Conservation (phyloP, 352 stramenopile species). For the Phytophthora pisi region DNA sequence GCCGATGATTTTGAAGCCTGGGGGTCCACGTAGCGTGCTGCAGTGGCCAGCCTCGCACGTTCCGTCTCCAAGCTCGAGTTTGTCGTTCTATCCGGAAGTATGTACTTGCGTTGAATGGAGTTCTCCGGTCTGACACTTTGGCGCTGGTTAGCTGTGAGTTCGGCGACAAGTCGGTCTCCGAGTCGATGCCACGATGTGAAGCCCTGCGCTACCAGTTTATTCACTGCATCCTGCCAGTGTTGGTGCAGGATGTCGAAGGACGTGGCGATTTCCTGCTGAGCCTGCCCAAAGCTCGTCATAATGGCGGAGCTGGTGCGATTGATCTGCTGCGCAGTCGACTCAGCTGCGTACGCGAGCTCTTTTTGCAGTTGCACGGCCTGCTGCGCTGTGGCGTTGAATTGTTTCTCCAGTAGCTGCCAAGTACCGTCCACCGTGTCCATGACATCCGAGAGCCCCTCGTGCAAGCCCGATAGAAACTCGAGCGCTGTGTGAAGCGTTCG, state of each 20-base stretch:
- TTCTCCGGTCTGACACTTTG: constrained; percentile 26
- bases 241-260: constrained; percentile 34
- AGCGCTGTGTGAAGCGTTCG: constrained; percentile 38
- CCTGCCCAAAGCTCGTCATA: constrained; percentile 31
- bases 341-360: constrained; percentile 34
- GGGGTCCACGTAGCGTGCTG: constrained; percentile 4
- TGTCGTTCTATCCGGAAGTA: constrained; percentile 31
- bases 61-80: constrained; percentile 37
- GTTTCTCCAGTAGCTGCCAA: constrained; percentile 35
- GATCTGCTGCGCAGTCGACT: constrained; percentile 34
- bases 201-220: constrained; percentile 23
- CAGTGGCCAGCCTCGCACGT: constrained; percentile 13
- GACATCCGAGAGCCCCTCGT: constrained; percentile 38
- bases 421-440: constrained; percentile 31
- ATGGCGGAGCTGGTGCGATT: constrained; percentile 30
- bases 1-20: constrained; percentile 8
- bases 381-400: constrained; percentile 35
- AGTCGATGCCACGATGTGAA: constrained; percentile 41
- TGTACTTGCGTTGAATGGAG: constrained; percentile 33
- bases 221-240: constrained; percentile 29
- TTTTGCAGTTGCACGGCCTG: constrained; percentile 33
- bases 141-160: constrained; percentile 39
- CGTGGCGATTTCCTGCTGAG: constrained; percentile 33
- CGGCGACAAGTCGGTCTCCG: constrained; percentile 33
- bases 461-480: constrained; percentile 33